Percentiles rank a stretch among this genome's conserved stretches.
Evolutionary conservation across 345 rosid genomes (phyloP).

Genomic region (Geranium rotundifolium): DNA sequence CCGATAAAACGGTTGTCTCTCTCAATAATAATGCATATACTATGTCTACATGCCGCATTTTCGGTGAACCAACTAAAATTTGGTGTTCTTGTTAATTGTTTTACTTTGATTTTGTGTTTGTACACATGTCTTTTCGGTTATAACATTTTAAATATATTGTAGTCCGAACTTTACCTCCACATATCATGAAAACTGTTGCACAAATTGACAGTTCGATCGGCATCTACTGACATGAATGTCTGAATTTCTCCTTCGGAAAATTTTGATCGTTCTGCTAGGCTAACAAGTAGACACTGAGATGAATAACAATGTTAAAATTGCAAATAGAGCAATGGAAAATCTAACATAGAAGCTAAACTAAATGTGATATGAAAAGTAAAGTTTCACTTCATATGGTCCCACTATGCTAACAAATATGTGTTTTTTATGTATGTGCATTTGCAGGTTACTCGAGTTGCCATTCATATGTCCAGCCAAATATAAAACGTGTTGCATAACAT

Average conservation of each 20-base stretch:
- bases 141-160: neutral
- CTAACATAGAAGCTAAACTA: neutral
- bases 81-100: too few species aligned
- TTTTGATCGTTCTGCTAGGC: slow-evolving; percentile 55
- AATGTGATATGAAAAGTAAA: neutral
- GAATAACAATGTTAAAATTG: slow-evolving; percentile 10
- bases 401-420: neutral
- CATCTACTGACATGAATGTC: slow-evolving; percentile 95
- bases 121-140: too few species aligned
- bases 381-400: neutral
- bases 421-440: too few species aligned
- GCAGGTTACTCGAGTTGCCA: neutral
- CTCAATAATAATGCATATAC: too few species aligned
- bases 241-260: slow-evolving; percentile 93
- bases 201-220: slow-evolving; percentile 78
- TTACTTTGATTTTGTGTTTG: too few species aligned
- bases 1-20: too few species aligned
- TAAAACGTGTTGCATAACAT: neutral
- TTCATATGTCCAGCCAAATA: neutral
- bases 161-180: slow-evolving; percentile 61
- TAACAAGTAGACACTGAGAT: slow-evolving; percentile 59
- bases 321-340: slow-evolving; percentile 1
- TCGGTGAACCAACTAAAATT: too few species aligned
- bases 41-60: too few species aligned
- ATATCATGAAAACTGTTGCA: slow-evolving; percentile 85